Evolutionary conservation across 805 yeast genomes (phyloP).

Genomic region (Candida silvicultrix): DNA sequence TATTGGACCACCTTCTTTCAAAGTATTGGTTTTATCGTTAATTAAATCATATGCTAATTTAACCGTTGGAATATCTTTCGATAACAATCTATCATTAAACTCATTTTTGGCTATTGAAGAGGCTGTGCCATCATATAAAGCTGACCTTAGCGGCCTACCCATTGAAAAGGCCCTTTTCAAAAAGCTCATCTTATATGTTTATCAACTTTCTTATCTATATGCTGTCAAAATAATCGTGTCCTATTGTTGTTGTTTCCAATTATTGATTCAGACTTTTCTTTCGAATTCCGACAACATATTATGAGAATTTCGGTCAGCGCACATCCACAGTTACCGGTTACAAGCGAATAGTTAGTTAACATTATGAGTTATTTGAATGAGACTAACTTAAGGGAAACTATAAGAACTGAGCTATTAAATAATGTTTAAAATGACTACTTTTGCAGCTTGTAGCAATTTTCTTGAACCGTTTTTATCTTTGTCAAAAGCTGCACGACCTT

Average conservation of each 20-base stretch:
- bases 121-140: background rate
- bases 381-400: too few relatives aligned
- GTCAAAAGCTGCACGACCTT: too few relatives aligned
- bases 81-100: slow-evolving; percentile 19
- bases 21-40: slow-evolving; percentile 20
- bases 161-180: background rate
- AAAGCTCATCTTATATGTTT: too few relatives aligned
- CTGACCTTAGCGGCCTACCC: background rate
- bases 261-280: background rate
- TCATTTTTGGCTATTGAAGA: slow-evolving; percentile 8
- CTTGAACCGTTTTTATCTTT: too few relatives aligned
- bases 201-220: too few relatives aligned
- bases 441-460: too few relatives aligned
- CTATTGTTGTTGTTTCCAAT: too few relatives aligned
- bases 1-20: slow-evolving; percentile 45
- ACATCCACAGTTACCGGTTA: background rate
- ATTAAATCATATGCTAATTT: slow-evolving; percentile 47
- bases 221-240: too few relatives aligned
- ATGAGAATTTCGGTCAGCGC: background rate
- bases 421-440: too few relatives aligned
- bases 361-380: too few relatives aligned
- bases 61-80: slow-evolving; percentile 43
- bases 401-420: too few relatives aligned
- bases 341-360: background rate
- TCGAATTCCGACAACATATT: background rate